phyloP scores from a whole-genome alignment of 78 protist genomes.

The Chrysochromulina tobinii region DNA sequence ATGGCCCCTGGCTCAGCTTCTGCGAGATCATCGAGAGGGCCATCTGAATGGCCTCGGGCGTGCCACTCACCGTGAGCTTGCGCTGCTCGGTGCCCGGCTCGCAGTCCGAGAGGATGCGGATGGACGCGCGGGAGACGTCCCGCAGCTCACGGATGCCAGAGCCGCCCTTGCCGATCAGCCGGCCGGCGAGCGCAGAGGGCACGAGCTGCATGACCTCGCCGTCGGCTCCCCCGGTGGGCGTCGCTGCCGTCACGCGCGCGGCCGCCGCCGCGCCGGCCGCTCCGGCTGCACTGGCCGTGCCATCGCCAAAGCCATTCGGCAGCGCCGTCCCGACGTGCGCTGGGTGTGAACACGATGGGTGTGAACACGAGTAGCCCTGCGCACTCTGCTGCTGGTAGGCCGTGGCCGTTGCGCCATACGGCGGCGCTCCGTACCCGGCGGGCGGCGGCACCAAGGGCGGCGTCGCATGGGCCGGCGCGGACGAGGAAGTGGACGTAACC shows the following conservation, averaged over 20 bases:
- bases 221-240: not conserved
- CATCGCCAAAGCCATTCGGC: too few relatives aligned
- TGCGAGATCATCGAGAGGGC: not conserved
- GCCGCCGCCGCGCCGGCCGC: too few relatives aligned
- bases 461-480: not conserved
- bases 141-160: not conserved
- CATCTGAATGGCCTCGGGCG: not conserved
- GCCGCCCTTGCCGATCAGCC: not conserved
- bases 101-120: not conserved
- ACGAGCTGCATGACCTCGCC: not conserved
- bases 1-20: not conserved
- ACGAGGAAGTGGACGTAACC: too few relatives aligned
- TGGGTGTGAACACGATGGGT: too few relatives aligned
- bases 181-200: not conserved
- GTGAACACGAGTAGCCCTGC: not conserved
- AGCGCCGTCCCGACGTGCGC: too few relatives aligned
- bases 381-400: not conserved
- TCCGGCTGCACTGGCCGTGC: too few relatives aligned
- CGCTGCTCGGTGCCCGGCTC: constrained; percentile 8
- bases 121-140: not conserved
- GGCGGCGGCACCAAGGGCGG: not conserved
- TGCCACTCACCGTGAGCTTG: not conserved
- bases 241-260: too few relatives aligned
- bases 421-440: not conserved
- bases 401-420: not conserved